Evolutionary conservation across 768 basidiomycete species (phyloP).

Genomic region (Suillus clintonianus): DNA sequence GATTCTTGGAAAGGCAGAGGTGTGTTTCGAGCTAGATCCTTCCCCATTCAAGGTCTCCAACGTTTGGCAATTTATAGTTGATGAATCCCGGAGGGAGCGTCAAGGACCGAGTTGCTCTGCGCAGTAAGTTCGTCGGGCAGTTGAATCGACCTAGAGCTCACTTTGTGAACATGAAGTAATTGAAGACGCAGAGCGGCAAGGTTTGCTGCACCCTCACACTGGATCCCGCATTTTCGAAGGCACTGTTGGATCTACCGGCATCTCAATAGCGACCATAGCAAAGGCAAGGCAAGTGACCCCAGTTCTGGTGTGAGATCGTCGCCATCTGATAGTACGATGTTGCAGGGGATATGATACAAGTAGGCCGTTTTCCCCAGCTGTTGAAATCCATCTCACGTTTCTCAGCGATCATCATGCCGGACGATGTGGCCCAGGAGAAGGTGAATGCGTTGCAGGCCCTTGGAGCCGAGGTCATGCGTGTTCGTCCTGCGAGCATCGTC

Average conservation of each 20-base stretch:
- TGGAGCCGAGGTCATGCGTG: slow-evolving; percentile 87
- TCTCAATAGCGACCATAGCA: slow-evolving; percentile 93
- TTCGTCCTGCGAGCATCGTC: slow-evolving; percentile 93
- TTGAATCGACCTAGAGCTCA: not conserved
- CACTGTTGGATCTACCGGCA: slow-evolving; percentile 94
- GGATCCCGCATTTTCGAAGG: slow-evolving; percentile 96
- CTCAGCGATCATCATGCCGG: slow-evolving; percentile 86
- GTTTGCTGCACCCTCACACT: slow-evolving; percentile 81
- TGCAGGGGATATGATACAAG: slow-evolving; percentile 86
- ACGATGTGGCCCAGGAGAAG: slow-evolving; percentile 91
- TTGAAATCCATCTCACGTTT: not conserved
- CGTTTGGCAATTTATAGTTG: slow-evolving; percentile 51
- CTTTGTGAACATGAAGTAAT: slow-evolving; percentile 64
- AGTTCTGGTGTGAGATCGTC: not conserved
- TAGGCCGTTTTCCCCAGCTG: slow-evolving; percentile 32
- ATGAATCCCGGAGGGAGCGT: slow-evolving; percentile 97
- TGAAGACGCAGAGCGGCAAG: slow-evolving; percentile 85
- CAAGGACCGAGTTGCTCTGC: slow-evolving; percentile 95
- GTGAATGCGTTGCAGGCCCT: slow-evolving; percentile 79
- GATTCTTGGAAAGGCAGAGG: slow-evolving; percentile 95
- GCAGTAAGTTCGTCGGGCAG: slow-evolving; percentile 54
- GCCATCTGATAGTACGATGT: not conserved
- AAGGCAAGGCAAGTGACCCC: slow-evolving; percentile 64
- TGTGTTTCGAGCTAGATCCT: slow-evolving; percentile 28
- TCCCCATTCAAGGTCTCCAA: not conserved